Evolutionary conservation across 768 basidiomycete species (phyloP).

Genomic region (Tricholoma matsutake): DNA sequence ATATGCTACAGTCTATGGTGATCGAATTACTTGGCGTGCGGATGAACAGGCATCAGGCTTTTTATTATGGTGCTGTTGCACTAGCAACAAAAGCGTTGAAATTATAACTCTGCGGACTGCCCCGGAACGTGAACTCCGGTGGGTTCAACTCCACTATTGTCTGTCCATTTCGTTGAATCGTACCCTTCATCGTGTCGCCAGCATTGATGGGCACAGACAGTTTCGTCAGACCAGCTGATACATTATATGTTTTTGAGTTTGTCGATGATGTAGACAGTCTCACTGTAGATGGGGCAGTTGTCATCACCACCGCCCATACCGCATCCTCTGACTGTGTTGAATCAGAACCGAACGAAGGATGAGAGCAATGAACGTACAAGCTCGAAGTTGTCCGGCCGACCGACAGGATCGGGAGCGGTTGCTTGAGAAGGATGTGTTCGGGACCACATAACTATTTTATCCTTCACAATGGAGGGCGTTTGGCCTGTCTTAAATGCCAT

Average conservation of each 20-base stretch:
- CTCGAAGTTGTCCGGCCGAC: slow-evolving; percentile 53
- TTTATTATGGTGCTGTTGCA: slow-evolving; percentile 23
- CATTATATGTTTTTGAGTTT: slow-evolving; percentile 41
- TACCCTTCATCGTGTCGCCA: slow-evolving; percentile 49
- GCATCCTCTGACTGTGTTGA: slow-evolving; percentile 50
- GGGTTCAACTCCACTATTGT: slow-evolving; percentile 48
- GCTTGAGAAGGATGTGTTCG: slow-evolving; percentile 60
- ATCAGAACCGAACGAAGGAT: slow-evolving; percentile 1
- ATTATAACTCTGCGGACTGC: slow-evolving; percentile 57
- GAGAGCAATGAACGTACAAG: slow-evolving; percentile 39
- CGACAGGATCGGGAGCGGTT: slow-evolving; percentile 50
- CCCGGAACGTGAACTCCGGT: slow-evolving; percentile 49
- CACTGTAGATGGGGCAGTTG: slow-evolving; percentile 53
- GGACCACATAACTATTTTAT: slow-evolving; percentile 69
- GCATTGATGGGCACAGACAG: slow-evolving; percentile 54
- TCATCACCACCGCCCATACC: slow-evolving; percentile 68
- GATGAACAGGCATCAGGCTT: not conserved
- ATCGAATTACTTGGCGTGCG: not conserved
- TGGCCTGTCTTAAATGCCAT: slow-evolving; percentile 68
- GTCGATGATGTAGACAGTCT: slow-evolving; percentile 49
- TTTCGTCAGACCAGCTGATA: slow-evolving; percentile 58
- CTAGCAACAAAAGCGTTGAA: slow-evolving; percentile 67
- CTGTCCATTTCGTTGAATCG: slow-evolving; percentile 46
- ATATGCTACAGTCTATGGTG: not conserved
- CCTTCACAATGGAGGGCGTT: slow-evolving; percentile 55